Evolutionary conservation across 805 yeast genomes (phyloP).

Genomic region (Cyberlindnera saturnus): DNA sequence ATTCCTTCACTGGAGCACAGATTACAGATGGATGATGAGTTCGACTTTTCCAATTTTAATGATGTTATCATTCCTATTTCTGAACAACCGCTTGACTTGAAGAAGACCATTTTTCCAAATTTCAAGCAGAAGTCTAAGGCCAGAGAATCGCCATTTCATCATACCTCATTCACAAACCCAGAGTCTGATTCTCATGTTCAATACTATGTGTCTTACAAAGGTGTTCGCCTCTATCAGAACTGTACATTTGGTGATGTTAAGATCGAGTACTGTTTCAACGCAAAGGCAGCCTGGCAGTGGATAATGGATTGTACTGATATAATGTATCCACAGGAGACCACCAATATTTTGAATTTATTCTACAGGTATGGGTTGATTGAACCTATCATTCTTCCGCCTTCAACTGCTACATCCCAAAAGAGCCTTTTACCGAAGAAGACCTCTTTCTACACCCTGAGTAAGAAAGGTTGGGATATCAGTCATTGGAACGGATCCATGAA

Average conservation of each 20-base stretch:
- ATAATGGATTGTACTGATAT: conserved; percentile 83
- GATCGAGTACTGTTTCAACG: conserved; percentile 52
- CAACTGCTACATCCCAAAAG: conserved; percentile 25
- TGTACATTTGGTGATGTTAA: conserved; percentile 28
- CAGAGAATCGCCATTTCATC: conserved; percentile 59
- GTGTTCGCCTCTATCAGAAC: conserved; percentile 53
- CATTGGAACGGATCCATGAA: conserved; percentile 25
- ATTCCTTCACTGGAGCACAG: conserved; percentile 33
- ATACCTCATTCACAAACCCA: conserved; percentile 79
- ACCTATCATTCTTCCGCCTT: conserved; percentile 34
- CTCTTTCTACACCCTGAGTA: conserved; percentile 38
- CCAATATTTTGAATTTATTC: conserved; percentile 45
- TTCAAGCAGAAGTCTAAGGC: conserved; percentile 1
- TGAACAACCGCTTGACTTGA: conserved; percentile 7
- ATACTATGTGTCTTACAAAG: conserved; percentile 62
- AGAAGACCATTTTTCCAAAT: conserved; percentile 27
- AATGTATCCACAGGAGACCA: conserved; percentile 45
- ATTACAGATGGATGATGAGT: conserved; percentile 28
- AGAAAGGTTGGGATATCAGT: conserved; percentile 34
- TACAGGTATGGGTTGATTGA: conserved; percentile 40
- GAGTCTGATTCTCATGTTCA: conserved; percentile 79
- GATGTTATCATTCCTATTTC: neutral
- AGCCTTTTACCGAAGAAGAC: conserved; percentile 31
- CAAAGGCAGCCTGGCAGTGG: conserved; percentile 83
- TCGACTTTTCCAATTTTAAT: conserved; percentile 27